Evolutionary conservation across 2,329 filamentous ascomycete species (phyloP).

Genomic region (Thelonectria blattea): DNA sequence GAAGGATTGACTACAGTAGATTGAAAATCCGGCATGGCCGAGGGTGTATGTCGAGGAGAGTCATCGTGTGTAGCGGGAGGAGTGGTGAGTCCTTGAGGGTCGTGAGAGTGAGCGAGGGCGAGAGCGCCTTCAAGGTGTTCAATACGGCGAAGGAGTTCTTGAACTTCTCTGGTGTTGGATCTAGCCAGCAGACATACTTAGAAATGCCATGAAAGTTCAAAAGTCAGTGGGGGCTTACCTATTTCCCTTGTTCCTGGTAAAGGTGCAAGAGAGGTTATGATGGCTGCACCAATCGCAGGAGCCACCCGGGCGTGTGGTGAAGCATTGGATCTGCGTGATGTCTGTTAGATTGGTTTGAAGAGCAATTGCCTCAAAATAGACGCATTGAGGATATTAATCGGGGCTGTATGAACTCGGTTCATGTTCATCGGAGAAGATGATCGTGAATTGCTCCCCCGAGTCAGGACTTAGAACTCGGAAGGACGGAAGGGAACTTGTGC

Average conservation of each 20-base stretch:
- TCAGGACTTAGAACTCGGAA: too few species aligned
- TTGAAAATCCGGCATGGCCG: background rate
- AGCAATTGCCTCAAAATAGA: too few species aligned
- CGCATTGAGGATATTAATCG: too few species aligned
- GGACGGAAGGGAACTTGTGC: too few species aligned
- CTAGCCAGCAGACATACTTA: slow-evolving; percentile 9
- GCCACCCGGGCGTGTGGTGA: slow-evolving; percentile 22
- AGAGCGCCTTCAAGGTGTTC: slow-evolving; percentile 29
- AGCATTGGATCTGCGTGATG: slow-evolving; percentile 32
- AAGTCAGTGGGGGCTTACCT: slow-evolving; percentile 21
- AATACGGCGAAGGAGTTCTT: slow-evolving; percentile 29
- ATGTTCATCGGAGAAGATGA: too few species aligned
- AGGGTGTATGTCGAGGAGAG: background rate
- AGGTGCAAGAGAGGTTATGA: slow-evolving; percentile 31
- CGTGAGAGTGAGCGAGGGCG: slow-evolving; percentile 12
- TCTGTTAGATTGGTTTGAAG: too few species aligned
- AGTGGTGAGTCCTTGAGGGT: slow-evolving; percentile 3
- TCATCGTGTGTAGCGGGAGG: slow-evolving; percentile 2
- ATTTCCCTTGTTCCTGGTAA: slow-evolving; percentile 30
- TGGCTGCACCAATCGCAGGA: slow-evolving; percentile 34
- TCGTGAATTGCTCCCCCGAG: too few species aligned
- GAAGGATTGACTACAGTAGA: background rate
- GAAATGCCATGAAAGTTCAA: background rate
- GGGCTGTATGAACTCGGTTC: too few species aligned
- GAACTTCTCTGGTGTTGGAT: slow-evolving; percentile 21